Conservation (phyloP, 495 filamentous ascomycete species). For the Trichoderma parareesei region DNA sequence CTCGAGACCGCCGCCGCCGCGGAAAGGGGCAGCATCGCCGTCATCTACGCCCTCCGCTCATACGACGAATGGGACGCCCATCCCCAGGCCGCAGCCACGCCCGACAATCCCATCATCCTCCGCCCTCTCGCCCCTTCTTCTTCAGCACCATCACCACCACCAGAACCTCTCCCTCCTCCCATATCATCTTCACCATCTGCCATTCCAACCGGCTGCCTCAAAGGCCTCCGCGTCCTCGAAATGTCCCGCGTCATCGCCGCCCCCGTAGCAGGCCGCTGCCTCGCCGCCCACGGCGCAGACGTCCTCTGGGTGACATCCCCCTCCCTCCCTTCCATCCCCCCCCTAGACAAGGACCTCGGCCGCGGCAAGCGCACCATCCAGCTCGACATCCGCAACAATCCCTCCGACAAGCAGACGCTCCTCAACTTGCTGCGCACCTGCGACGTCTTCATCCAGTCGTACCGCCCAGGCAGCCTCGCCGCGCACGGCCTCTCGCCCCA, state of each 20-base stretch:
- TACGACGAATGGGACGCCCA: constrained; percentile 34
- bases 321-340: constrained; percentile 60
- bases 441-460: constrained; percentile 57
- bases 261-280: constrained; percentile 55
- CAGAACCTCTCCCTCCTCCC: no score
- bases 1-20: constrained; percentile 29
- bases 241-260: constrained; percentile 58
- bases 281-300: constrained; percentile 61
- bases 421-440: constrained; percentile 49
- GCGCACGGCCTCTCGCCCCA: constrained; percentile 37
- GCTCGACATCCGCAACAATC: constrained; percentile 50
- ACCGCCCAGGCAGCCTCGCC: constrained; percentile 53
- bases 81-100: constrained; percentile 29
- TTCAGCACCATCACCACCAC: constrained; percentile 23
- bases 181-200: no score
- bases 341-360: constrained; percentile 73
- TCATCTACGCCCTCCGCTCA: constrained; percentile 31
- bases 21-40: constrained; percentile 20
- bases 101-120: constrained; percentile 33
- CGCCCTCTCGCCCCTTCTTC: constrained; percentile 32
- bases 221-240: constrained; percentile 53
- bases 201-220: neutral
- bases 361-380: constrained; percentile 50
- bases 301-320: constrained; percentile 66
- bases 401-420: constrained; percentile 44